phyloP scores from a whole-genome alignment of 1,284 basidiomycete species.

The Trichosporon ovoides region DNA sequence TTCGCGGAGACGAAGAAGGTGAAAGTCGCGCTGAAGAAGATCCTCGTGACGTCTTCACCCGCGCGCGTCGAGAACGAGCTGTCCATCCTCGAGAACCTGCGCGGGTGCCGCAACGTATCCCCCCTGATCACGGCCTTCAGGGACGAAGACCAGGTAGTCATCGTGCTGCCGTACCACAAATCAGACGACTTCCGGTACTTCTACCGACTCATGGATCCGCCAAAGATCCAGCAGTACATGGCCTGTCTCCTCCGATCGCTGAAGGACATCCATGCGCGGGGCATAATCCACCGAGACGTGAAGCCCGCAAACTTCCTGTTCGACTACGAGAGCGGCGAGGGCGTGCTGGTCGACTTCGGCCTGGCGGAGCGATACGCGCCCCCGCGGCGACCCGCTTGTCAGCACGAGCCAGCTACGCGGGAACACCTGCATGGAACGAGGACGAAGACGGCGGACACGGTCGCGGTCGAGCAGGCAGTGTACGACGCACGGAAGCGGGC shows the following conservation, averaged over 20 bases:
- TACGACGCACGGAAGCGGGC: slow-evolving; percentile 60
- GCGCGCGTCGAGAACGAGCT: slow-evolving; percentile 92
- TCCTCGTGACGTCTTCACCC: slow-evolving; percentile 93
- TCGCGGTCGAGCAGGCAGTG: slow-evolving; percentile 51
- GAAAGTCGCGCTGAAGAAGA: slow-evolving; percentile 92
- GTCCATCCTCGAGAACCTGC: slow-evolving; percentile 74
- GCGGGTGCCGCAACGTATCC: slow-evolving; percentile 73
- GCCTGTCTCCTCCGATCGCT: slow-evolving; percentile 85
- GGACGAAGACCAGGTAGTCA: slow-evolving; percentile 85
- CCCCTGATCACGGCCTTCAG: slow-evolving; percentile 94
- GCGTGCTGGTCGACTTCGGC: slow-evolving; percentile 92
- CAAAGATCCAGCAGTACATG: slow-evolving; percentile 73
- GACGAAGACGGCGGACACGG: slow-evolving; percentile 35
- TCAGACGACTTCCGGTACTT: slow-evolving; percentile 80
- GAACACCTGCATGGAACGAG: slow-evolving; percentile 62
- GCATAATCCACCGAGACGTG: slow-evolving; percentile 93
- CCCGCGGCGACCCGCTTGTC: slow-evolving; percentile 54
- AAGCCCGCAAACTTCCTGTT: slow-evolving; percentile 98
- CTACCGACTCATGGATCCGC: slow-evolving; percentile 45
- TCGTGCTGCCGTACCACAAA: slow-evolving; percentile 87
- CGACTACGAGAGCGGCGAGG: slow-evolving; percentile 74
- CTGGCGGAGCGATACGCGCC: slow-evolving; percentile 63
- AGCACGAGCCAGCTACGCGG: slow-evolving; percentile 63
- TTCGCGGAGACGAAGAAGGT: slow-evolving; percentile 36
- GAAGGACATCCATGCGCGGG: slow-evolving; percentile 79